Conservation (phyloP, 768 basidiomycete species). For the Coprinopsis cinerea region DNA sequence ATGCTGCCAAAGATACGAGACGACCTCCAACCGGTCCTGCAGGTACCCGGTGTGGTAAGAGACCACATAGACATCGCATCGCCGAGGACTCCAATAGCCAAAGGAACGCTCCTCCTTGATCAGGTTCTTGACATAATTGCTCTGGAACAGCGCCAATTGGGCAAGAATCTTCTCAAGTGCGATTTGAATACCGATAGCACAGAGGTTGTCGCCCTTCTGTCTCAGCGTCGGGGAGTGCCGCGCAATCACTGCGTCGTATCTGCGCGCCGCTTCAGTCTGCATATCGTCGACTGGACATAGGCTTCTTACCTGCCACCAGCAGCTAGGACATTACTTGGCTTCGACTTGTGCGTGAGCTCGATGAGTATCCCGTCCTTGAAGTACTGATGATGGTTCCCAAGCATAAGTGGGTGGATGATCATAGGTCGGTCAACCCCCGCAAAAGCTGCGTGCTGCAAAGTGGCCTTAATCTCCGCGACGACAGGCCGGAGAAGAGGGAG, state of each 20-base stretch:
- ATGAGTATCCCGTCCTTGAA: constrained; percentile 74
- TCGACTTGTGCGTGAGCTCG: constrained; percentile 65
- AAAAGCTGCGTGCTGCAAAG: constrained; percentile 50
- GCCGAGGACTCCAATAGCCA: constrained; percentile 84
- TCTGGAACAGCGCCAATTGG: constrained; percentile 65
- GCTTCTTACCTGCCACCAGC: constrained; percentile 67
- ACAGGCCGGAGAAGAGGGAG: constrained; percentile 41
- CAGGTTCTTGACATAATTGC: constrained; percentile 58
- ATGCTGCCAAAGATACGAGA: constrained; percentile 71
- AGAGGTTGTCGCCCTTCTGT: constrained; percentile 45
- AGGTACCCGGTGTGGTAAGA: constrained; percentile 72
- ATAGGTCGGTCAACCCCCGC: constrained; percentile 63
- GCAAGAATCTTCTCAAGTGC: constrained; percentile 72
- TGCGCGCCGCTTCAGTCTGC: constrained; percentile 19
- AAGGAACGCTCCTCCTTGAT: constrained; percentile 79
- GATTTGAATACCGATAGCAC: constrained; percentile 72
- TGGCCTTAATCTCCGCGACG: constrained; percentile 57
- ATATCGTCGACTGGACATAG: neutral
- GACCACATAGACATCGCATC: constrained; percentile 83
- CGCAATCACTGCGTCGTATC: constrained; percentile 68
- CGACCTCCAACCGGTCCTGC: constrained; percentile 73
- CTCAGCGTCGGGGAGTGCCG: constrained; percentile 39
- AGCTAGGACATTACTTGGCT: constrained; percentile 65
- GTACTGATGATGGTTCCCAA: constrained; percentile 54
- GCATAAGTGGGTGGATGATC: constrained; percentile 68